Evolutionary conservation across 2,329 filamentous ascomycete species (phyloP).

Genomic region (Colletotrichum limetticola): DNA sequence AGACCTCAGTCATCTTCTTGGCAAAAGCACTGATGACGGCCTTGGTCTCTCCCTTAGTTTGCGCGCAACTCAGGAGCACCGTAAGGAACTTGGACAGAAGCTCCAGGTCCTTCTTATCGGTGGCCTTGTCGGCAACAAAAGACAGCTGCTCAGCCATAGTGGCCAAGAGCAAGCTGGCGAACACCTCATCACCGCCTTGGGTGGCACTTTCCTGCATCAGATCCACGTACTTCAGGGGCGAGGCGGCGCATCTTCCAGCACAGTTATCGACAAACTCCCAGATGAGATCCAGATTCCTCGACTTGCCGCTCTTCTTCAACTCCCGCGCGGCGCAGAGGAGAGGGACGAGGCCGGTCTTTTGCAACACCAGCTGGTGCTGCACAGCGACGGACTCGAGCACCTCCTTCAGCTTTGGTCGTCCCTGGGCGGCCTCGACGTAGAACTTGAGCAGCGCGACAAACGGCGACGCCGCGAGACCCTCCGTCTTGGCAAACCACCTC

Average conservation of each 20-base stretch:
- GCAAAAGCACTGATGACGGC: constrained; percentile 43
- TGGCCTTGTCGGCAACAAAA: constrained; percentile 66
- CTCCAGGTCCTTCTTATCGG: constrained; percentile 53
- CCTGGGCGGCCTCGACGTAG: constrained; percentile 25
- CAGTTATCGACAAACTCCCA: constrained; percentile 87
- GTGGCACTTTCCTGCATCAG: constrained; percentile 65
- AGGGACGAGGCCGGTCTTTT: constrained; percentile 57
- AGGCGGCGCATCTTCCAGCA: constrained; percentile 76
- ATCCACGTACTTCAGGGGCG: constrained; percentile 87
- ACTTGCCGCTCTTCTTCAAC: constrained; percentile 30
- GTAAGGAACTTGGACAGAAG: constrained; percentile 69
- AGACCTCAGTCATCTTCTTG: constrained; percentile 39
- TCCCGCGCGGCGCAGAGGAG: constrained; percentile 54
- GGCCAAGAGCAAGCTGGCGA: constrained; percentile 73
- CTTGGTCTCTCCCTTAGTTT: constrained; percentile 58
- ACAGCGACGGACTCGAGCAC: constrained; percentile 70
- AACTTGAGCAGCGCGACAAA: constrained; percentile 76
- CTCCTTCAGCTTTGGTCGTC: constrained; percentile 36
- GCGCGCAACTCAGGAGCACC: constrained; percentile 64
- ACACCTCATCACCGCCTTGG: constrained; percentile 43
- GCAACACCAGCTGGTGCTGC: constrained; percentile 75
- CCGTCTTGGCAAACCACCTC: constrained; percentile 87
- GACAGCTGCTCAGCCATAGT: constrained; percentile 82
- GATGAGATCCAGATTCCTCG: constrained; percentile 54
- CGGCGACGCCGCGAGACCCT: constrained; percentile 72